Evolutionary conservation across 2,329 filamentous ascomycete genomes (phyloP).

Genomic region (Cadophora luteo-olivacea): DNA sequence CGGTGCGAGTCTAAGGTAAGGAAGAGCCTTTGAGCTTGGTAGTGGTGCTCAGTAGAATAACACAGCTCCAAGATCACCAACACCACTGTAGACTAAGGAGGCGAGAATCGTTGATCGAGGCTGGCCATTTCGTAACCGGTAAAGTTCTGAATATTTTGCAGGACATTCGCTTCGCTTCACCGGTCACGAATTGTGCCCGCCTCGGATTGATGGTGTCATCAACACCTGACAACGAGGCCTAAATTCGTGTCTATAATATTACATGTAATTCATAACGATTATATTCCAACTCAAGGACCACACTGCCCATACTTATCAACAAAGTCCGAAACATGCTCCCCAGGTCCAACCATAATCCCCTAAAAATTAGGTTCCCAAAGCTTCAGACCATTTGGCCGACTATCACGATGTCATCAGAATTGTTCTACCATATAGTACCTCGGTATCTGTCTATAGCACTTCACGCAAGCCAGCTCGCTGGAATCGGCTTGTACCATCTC

Average conservation of each 20-base stretch:
- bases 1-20: too few relatives aligned
- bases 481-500: not conserved
- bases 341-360: not conserved
- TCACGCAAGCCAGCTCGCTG: not conserved
- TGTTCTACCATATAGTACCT: not conserved
- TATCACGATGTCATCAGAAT: not conserved
- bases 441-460: not conserved
- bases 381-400: not conserved
- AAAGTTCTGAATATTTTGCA: too few relatives aligned
- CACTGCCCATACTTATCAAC: constrained; percentile 7
- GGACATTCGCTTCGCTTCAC: too few relatives aligned
- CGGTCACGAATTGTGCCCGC: too few relatives aligned
- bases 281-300: not conserved
- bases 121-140: too few relatives aligned
- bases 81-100: not conserved
- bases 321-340: constrained; percentile 5
- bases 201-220: too few relatives aligned
- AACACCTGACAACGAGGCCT: too few relatives aligned
- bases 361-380: not conserved
- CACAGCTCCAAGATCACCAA: too few relatives aligned
- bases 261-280: too few relatives aligned
- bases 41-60: too few relatives aligned
- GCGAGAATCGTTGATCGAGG: too few relatives aligned
- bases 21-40: too few relatives aligned
- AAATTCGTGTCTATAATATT: not conserved